phyloP scores from a whole-genome alignment of 2,329 filamentous ascomycete genomes.

The Fusarium sp. region DNA sequence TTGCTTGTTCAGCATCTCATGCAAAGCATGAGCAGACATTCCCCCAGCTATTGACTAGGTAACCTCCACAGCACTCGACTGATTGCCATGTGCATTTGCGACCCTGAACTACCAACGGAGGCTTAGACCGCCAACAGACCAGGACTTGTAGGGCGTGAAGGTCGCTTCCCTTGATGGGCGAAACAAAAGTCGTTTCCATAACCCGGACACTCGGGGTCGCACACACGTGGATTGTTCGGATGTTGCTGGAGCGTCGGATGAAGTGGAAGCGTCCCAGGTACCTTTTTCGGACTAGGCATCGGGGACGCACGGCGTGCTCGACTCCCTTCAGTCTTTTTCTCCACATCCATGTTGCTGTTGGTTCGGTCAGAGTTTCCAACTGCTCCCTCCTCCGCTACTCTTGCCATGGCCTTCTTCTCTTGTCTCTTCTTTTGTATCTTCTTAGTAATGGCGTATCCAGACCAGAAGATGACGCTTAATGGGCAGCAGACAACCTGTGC shows the following conservation, averaged over 20 bases:
- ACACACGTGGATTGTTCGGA: not conserved
- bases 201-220: not conserved
- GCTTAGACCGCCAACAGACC: not conserved
- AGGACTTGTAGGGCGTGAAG: not conserved
- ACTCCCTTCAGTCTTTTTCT: not conserved
- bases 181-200: not conserved
- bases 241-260: not conserved
- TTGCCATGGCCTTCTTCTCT: not conserved
- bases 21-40: not conserved
- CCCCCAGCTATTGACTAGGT: not conserved
- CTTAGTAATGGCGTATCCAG: not conserved
- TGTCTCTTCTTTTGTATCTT: not conserved
- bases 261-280: not conserved
- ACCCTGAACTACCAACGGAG: not conserved
- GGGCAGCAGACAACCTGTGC: not conserved
- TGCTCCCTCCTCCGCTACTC: not conserved
- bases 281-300: not conserved
- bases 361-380: too few relatives aligned
- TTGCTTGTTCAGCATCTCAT: not conserved
- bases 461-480: not conserved
- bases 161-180: not conserved
- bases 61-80: not conserved
- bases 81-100: not conserved
- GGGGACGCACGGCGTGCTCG: not conserved
- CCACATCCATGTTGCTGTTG: not conserved